Conservation (phyloP, 2,329 filamentous ascomycete species). For the Botrytis fragariae region DNA sequence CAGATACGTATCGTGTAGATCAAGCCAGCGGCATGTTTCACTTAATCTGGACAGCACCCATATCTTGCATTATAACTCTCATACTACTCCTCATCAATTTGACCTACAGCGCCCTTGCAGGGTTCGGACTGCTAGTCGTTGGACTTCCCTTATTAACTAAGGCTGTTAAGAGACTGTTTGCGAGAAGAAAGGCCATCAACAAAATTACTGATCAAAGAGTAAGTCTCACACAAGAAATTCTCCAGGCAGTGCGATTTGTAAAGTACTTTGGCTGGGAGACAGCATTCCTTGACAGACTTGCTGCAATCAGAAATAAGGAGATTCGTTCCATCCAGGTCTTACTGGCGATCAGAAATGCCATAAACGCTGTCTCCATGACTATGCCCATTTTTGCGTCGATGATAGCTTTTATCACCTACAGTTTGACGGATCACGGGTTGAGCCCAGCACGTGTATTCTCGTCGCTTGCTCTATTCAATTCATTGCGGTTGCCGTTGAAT, state of each 20-base stretch:
- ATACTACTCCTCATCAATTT: slow-evolving; percentile 81
- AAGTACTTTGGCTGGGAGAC: slow-evolving; percentile 97
- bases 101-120: slow-evolving; percentile 83
- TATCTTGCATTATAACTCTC: slow-evolving; percentile 75
- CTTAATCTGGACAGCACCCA: slow-evolving; percentile 82
- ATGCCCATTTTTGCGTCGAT: slow-evolving; percentile 88
- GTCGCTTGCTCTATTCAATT: slow-evolving; percentile 90
- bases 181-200: slow-evolving; percentile 77
- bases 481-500: slow-evolving; percentile 84
- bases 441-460: slow-evolving; percentile 82
- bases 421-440: slow-evolving; percentile 63
- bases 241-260: slow-evolving; percentile 89
- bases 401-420: slow-evolving; percentile 86
- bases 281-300: slow-evolving; percentile 75
- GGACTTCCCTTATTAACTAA: slow-evolving; percentile 74
- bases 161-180: slow-evolving; percentile 74
- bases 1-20: slow-evolving; percentile 90
- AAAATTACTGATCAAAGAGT: slow-evolving; percentile 92
- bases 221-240: slow-evolving; percentile 85
- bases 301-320: slow-evolving; percentile 70
- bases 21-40: slow-evolving; percentile 88
- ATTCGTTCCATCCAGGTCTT: slow-evolving; percentile 82
- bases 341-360: slow-evolving; percentile 66
- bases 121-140: slow-evolving; percentile 78
- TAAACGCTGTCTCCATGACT: slow-evolving; percentile 58